Base-by-base conservation (phyloP, 768 basidiomycete species). In the Megacollybia marginata region DNA sequence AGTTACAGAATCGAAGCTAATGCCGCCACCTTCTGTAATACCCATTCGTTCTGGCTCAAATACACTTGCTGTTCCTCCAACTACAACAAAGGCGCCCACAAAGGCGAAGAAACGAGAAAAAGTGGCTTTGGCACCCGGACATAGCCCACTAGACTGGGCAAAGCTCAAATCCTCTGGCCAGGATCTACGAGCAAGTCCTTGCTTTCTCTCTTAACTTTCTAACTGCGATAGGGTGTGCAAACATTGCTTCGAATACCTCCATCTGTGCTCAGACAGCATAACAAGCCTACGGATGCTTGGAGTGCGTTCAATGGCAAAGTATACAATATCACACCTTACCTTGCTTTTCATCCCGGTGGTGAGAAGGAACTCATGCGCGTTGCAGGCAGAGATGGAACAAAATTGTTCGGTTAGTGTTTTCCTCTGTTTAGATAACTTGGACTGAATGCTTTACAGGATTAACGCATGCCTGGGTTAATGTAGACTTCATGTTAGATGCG, bases 401-500 rank as follows among this genome's bases (percentile, higher is more conserved):
- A 90, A 61, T 74, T 99, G 10, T 98, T 99, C 59, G 85, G 95
- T 95, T 63, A 58, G 88, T 65, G 32, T 23, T 18, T 23, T 13
- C 9, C 46, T 18, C 38, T 5, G 9, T 45, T 46, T 11, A 20
- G 12, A 10, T 19, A 19, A 19, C 33, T 33, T 19, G 15, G 20
- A 8, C 8, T 9, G 35, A 28, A 28, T 33, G 11, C 32, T 36
- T 13, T 2, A 7, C 33, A 98, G 95, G 87, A 43, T 67, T 79
- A 19, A 97, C 94, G 0, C 95, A 99, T 65, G 89, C 85, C 4
- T 99, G 95, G 95, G 93, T 99, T 32, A 97, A 92, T 57, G 80
- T 78, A n/a, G 95, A 99, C 46, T 85, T 85, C 57, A 96, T 98
- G 91, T 73, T 99, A 18, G 94, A 97, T 61, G 76, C 82, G 33